Percentiles rank a stretch among this genome's conserved stretches.
Evolutionary conservation across 163 green algal species (phyloP).

Genomic region (Scenedesmus sp.): DNA sequence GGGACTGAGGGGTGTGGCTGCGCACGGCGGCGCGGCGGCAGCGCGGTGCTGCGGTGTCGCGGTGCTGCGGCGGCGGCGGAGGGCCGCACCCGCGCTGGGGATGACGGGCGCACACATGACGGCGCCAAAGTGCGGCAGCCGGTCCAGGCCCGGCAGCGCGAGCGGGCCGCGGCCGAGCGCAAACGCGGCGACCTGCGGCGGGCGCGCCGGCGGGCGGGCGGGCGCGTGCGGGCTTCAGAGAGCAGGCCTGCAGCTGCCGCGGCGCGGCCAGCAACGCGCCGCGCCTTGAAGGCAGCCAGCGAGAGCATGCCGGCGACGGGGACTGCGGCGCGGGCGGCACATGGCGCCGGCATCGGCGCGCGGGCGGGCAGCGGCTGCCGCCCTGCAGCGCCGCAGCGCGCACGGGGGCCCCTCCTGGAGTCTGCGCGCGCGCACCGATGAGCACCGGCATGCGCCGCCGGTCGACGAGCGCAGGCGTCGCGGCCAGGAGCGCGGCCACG

Average conservation of each 20-base stretch:
- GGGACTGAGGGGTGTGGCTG: no score
- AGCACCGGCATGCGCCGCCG: constrained; percentile 1
- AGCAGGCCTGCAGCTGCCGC: not conserved
- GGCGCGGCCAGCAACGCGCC: not conserved
- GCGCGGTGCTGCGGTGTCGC: not conserved
- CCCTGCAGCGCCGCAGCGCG: no score
- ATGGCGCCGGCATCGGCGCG: no score
- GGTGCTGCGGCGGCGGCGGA: not conserved
- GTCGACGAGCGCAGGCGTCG: constrained; percentile 33
- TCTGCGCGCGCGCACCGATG: no score
- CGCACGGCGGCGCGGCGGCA: no score
- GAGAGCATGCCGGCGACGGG: constrained; percentile 40
- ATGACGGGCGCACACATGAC: constrained; percentile 34
- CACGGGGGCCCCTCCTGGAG: no score
- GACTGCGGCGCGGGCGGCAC: no score
- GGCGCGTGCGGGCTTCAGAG: not conserved
- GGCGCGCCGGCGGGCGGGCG: not conserved
- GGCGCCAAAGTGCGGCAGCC: constrained; percentile 26
- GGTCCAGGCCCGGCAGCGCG: constrained; percentile 1
- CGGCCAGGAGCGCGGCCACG: constrained; percentile 16
- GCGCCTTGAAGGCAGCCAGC: constrained; percentile 44
- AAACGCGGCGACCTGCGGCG: constrained; percentile 25
- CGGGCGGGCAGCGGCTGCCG: no score
- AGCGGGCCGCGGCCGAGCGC: constrained; percentile 25
- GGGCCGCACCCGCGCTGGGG: constrained; percentile 31